These are phyloP conservation scores for Bipolaris zeicola DNA, from an alignment of 2,329 filamentous ascomycete species.

Conservation along the genomic window DNA sequence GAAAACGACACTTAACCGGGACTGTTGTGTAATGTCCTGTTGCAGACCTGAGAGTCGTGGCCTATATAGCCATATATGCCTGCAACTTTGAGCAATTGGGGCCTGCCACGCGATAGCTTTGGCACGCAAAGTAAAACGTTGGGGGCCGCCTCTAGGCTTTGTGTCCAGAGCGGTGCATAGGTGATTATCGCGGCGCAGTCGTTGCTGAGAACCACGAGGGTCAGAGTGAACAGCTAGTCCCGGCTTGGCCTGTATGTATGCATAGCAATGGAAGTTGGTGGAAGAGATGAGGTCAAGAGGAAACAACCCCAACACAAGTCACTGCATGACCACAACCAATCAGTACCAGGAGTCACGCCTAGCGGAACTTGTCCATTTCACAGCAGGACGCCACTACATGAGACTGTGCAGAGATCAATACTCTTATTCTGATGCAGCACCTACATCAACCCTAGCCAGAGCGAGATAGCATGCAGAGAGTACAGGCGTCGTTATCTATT, in stretches of 20 bases:
- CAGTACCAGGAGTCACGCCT: constrained; percentile 7
- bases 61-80: constrained; percentile 1
- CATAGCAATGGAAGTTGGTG: constrained; percentile 1
- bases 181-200: constrained; percentile 12
- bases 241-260: not conserved
- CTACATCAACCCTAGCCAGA: not conserved
- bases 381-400: constrained; percentile 20
- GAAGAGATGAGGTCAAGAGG: constrained; percentile 19
- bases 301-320: constrained; percentile 9
- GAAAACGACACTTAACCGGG: constrained; percentile 7
- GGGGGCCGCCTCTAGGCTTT: constrained; percentile 5
- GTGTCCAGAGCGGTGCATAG: constrained; percentile 1
- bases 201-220: not conserved
- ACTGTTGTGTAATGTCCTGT: constrained; percentile 5
- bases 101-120: constrained; percentile 7
- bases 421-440: constrained; percentile 1
- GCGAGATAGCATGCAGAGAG: constrained; percentile 6
- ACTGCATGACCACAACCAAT: constrained; percentile 19
- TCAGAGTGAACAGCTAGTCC: not conserved
- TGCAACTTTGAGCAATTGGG: constrained; percentile 15
- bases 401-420: constrained; percentile 6
- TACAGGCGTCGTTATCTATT: constrained; percentile 1
- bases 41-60: not conserved
- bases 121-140: constrained; percentile 2
- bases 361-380: constrained; percentile 13